Base-by-base conservation (phyloP, 2,329 filamentous ascomycete species). In the Rutstroemia sp. region DNA sequence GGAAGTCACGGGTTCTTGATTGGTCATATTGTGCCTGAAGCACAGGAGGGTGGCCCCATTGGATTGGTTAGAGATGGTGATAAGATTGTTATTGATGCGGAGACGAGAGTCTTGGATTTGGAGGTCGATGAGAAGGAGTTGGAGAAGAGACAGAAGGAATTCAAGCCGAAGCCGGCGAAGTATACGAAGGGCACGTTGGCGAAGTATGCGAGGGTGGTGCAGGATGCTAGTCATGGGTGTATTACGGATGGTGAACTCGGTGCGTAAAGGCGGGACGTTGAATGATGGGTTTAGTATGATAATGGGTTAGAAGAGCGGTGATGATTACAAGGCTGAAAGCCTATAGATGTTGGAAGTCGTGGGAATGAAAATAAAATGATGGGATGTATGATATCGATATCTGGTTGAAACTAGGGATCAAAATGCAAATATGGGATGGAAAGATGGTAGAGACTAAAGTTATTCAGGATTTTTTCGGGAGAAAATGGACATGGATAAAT, bases 1-100 rank as follows among this genome's bases (percentile, higher is more conserved):
- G 81, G 80, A 48, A 76, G 72, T 54, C 81, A 83, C 71, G 81
- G 81, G 10, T 83, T 84, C 72, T 68, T 84, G 60, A 83, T 83
- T 64, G 81, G 81, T 5, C 81, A 84, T 63, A 80, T 83, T 60
- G 79, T 81, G 12, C 81, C 81, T 2, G 81, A 84, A 68, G 81
- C 81, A 1, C 79, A 82, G 64, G 78, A 76, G 55, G 80, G 81
- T 47, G 81, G 81, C 2, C 80, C 81, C 0, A 81, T 84, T 57
- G 81, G 76, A 12, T 70, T 83, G 42, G 79, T 83, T 1, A 67
- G 74, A 53, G 78, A 84, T 63, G 81, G 81, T 3, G 81, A 84
- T 63, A 75, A 75, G 53, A 79, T 84, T 61, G 73, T 76, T n/a
- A 83, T 84, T 61, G 79, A 84, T 69, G 79, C 80, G 0, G 80